Evolutionary conservation across 352 stramenopile species (phyloP).

Genomic region (Thraustochytrium sp.): DNA sequence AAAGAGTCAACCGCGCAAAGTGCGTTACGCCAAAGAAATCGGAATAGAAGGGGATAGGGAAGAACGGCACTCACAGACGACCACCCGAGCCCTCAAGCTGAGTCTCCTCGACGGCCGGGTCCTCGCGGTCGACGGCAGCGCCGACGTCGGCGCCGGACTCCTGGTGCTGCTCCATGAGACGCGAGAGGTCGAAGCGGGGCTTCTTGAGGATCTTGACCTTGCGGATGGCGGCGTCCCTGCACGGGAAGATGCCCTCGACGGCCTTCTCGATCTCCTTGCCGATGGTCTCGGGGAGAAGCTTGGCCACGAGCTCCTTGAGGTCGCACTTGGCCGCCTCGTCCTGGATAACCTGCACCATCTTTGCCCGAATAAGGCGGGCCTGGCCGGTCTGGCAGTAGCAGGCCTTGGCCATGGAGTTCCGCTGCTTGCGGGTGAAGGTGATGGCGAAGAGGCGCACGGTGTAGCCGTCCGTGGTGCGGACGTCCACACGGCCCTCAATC

Average conservation of each 20-base stretch:
- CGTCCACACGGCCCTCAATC: slow-evolving; percentile 97
- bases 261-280: slow-evolving; percentile 96
- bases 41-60: neutral
- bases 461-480: slow-evolving; percentile 98
- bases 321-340: slow-evolving; percentile 95
- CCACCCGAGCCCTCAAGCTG: slow-evolving; percentile 73
- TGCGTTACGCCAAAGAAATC: neutral
- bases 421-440: slow-evolving; percentile 97
- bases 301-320: slow-evolving; percentile 97
- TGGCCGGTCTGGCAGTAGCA: slow-evolving; percentile 97
- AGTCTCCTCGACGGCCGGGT: slow-evolving; percentile 53
- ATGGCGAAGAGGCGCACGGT: slow-evolving; percentile 98
- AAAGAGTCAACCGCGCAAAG: neutral
- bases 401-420: slow-evolving; percentile 98
- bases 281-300: slow-evolving; percentile 97
- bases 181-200: slow-evolving; percentile 99
- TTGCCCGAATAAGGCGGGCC: slow-evolving; percentile 92
- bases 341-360: slow-evolving; percentile 97
- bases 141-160: slow-evolving; percentile 79
- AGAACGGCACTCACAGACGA: slow-evolving; percentile 74
- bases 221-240: slow-evolving; percentile 98
- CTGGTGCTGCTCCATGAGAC: slow-evolving; percentile 98
- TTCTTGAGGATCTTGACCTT: slow-evolving; percentile 99
- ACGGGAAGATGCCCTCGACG: slow-evolving; percentile 94
- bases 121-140: slow-evolving; percentile 73